Base-by-base conservation (phyloP, 345 rosid genomes). In the Citrus trifoliata region DNA sequence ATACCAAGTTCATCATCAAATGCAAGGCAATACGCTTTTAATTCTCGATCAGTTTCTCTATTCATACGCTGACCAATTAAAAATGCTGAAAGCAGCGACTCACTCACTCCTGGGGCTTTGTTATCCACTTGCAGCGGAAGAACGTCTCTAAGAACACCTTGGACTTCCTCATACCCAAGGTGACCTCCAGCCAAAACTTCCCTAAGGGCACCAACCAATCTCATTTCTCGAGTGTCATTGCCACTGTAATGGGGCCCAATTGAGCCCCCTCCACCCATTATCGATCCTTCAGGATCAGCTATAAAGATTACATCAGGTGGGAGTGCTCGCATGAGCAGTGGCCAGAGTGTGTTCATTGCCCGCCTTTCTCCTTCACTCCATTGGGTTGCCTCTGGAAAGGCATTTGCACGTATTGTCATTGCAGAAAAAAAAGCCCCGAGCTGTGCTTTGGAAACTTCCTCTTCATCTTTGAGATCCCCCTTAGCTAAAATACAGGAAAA, bases 11-110 rank as follows among this genome's bases (percentile, higher is more conserved):
- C 98, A 77, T 92, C 96, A 88, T 95, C 99, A 78, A 93, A 95
- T 25, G 98, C 93, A 65, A 95, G 98, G 86, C 99, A 95, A 79
- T 89, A 95, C 3, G 99, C 99, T 88, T 93, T 95, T 85, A 95
- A 86, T 89, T 95, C 98, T 2, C 98, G 88, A 53, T 92, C 96
- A 27, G 97, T 95, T 83, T 95, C 99, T 84, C 97, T 88, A 80
- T 92, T 95, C 99, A 95, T 92, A 56, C 98, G 94, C 63, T 95
- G 99, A 67, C 99, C 99, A 78, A 95, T 95, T 77, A 95, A 87
- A 89, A 95, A 93, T 13, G 99, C 99, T 0, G 99, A 86, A 88
- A 95, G 88, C 91, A 95, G 82, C 2, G 99, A 88, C 85, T 91
- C 96, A 71, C 94, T 91, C 40, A 92, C 97, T 81, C 92, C 93